These are phyloP conservation scores for Geotrichum carabidarum DNA, from an alignment of 1,139 yeast species.

Conservation along the genomic window DNA sequence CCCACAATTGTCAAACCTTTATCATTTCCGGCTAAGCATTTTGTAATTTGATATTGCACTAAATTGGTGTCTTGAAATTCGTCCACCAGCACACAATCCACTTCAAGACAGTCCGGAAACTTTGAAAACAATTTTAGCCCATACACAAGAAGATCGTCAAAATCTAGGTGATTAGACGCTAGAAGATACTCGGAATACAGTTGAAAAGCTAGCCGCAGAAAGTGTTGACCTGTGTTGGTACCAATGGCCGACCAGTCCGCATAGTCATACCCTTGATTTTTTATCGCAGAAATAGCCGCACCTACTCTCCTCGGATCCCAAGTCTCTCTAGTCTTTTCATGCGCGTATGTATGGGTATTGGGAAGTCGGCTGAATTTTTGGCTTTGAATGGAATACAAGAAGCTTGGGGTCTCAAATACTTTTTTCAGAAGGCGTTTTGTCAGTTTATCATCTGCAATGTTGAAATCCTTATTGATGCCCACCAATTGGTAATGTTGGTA, in stretches of 20 bases:
- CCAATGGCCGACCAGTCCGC: slow-evolving; percentile 11
- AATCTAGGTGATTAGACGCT: slow-evolving; percentile 17
- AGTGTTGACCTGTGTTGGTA: background rate
- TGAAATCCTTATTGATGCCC: slow-evolving; percentile 39
- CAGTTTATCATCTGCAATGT: slow-evolving; percentile 54
- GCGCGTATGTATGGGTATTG: too few relatives aligned
- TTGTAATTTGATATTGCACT: slow-evolving; percentile 66
- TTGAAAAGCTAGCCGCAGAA: slow-evolving; percentile 3
- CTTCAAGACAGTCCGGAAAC: slow-evolving; percentile 44
- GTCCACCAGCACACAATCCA: slow-evolving; percentile 68
- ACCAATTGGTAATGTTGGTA: slow-evolving; percentile 54
- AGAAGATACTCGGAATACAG: slow-evolving; percentile 3
- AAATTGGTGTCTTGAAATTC: slow-evolving; percentile 91
- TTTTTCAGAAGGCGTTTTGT: slow-evolving; percentile 32
- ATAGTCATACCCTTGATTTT: slow-evolving; percentile 6
- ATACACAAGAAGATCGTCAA: slow-evolving; percentile 67
- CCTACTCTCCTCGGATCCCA: background rate
- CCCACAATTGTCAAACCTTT: slow-evolving; percentile 66
- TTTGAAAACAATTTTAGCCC: slow-evolving; percentile 48
- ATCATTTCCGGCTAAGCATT: slow-evolving; percentile 47
- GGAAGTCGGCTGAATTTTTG: background rate
- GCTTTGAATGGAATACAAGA: too few relatives aligned
- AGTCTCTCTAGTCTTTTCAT: background rate
- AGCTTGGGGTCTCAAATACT: background rate
- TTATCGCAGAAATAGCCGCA: background rate